Evolutionary conservation across 2,329 filamentous ascomycete genomes (phyloP).

Genomic region (Kalaharituber pfeilii): DNA sequence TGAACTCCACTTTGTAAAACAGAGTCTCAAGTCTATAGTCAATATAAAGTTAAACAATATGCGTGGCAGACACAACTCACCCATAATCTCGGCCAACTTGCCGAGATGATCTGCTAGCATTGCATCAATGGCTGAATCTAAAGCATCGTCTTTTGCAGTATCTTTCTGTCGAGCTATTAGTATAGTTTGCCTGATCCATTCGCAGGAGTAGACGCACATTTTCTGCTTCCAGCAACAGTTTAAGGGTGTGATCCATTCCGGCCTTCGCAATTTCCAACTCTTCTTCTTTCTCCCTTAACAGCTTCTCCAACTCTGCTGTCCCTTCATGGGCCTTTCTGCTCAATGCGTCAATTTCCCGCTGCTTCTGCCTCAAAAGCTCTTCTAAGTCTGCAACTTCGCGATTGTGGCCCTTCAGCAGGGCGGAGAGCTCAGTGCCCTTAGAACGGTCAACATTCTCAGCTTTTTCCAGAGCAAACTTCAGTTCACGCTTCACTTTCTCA

Average conservation of each 20-base stretch:
- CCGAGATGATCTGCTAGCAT: slow-evolving; percentile 70
- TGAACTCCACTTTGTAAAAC: slow-evolving; percentile 85
- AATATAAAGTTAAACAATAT: background rate
- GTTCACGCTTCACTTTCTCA: slow-evolving; percentile 84
- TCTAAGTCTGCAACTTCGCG: slow-evolving; percentile 93
- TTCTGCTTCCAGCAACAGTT: slow-evolving; percentile 53
- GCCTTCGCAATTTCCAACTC: slow-evolving; percentile 97
- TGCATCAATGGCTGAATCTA: slow-evolving; percentile 82
- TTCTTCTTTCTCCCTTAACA: slow-evolving; percentile 85
- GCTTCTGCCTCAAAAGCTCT: slow-evolving; percentile 82
- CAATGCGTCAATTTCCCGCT: slow-evolving; percentile 66
- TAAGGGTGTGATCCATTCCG: slow-evolving; percentile 84
- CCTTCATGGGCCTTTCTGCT: slow-evolving; percentile 62
- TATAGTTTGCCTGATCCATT: slow-evolving; percentile 2
- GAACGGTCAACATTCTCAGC: slow-evolving; percentile 81
- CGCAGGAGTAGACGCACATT: slow-evolving; percentile 48
- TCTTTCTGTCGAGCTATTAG: slow-evolving; percentile 1
- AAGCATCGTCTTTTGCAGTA: slow-evolving; percentile 43
- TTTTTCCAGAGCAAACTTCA: slow-evolving; percentile 77
- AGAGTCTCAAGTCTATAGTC: slow-evolving; percentile 42
- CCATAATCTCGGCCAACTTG: slow-evolving; percentile 90
- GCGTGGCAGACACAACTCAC: slow-evolving; percentile 8
- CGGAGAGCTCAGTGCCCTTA: slow-evolving; percentile 88
- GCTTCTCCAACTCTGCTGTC: slow-evolving; percentile 66
- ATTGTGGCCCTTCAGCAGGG: slow-evolving; percentile 90